A percentile compares a stretch with the other conserved stretches of the same genome.
These are phyloP conservation scores for Hyaloscypha bicolor DNA, from an alignment of 495 filamentous ascomycete species.

Conservation along the genomic window DNA sequence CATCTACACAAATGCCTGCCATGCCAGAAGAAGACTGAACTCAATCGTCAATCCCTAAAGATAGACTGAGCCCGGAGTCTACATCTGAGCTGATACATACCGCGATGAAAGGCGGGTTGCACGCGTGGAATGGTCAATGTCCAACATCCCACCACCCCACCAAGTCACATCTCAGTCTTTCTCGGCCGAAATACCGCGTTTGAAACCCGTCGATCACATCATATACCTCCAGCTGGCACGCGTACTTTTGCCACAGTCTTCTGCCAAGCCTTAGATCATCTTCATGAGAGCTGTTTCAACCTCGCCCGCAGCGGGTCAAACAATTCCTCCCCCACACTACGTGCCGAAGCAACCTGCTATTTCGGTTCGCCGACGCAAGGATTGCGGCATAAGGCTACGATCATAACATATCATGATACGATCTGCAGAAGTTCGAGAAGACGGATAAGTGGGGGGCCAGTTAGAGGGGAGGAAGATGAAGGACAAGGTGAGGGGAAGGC, in stretches of 20 bases:
- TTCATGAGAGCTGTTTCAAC: neutral
- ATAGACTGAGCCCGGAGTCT: neutral
- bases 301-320: neutral
- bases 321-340: constrained; percentile 1
- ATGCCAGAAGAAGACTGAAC: constrained; percentile 18
- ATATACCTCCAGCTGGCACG: neutral
- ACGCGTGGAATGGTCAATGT: constrained; percentile 1
- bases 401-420: constrained; percentile 8
- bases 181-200: neutral
- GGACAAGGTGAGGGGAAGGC: constrained; percentile 10
- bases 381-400: constrained; percentile 4
- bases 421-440: neutral
- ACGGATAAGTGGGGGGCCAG: neutral
- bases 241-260: constrained; percentile 11
- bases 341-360: neutral
- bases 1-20: constrained; percentile 62
- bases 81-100: neutral
- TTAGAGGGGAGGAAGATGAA: constrained; percentile 1
- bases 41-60: neutral
- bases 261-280: neutral
- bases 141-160: neutral
- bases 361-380: neutral
- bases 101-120: constrained; percentile 2
- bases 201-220: neutral
- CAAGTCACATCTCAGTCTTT: too few species aligned